Evolutionary conservation across 805 yeast genomes (phyloP), one percentile per base, ranked within the genome.

Genomic region (Ogataea methanolica): DNA sequence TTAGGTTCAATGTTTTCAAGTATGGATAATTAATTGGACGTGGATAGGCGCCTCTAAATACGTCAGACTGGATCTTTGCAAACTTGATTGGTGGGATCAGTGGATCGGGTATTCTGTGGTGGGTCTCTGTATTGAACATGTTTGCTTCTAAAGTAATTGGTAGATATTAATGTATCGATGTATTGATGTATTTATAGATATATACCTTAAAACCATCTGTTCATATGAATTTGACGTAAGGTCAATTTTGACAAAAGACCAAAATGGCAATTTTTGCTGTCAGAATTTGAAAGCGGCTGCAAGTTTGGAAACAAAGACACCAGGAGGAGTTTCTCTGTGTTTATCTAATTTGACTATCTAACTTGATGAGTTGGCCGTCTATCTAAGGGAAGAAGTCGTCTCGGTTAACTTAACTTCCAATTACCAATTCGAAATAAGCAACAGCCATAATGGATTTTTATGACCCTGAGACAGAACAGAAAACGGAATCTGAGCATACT

Each of bases 21-120:
- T 84, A 94, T 8, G 83, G 73, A 50, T 78, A 73, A 60, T 89
- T 91, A 47, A 83, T 75, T 41, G 81, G 80, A 44, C 94, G 75
- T 1, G 98, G 98, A 57, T 86, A 88, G 1, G 95, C 85, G 0
- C 98, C 98, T 41, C 98, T 69, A 58, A 82, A 86, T 4, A 92
- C 68, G 42, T 76, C 72, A 2, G 85, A 80, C 57, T 85, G 88
- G 2, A 91, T 79, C 15, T 80, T 72, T 43, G 82, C 80, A 65
- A 85, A 94, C 49, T 89, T 74, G 50, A 91, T 71, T 2, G 99
- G 98, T 0, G 96, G 88, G 0, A 82, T 83, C 33, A 62, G 47
- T 6, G 62, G 58, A 19, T 58, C 61, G 6, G 58, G 57, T 7
- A 46, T 42, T 29, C 52, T 46, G 36, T 19, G 39, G 35, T 43